Percentiles rank a stretch among this genome's conserved stretches.
Conservation (phyloP, 345 rosid species). For the Hypericum perforatum region DNA sequence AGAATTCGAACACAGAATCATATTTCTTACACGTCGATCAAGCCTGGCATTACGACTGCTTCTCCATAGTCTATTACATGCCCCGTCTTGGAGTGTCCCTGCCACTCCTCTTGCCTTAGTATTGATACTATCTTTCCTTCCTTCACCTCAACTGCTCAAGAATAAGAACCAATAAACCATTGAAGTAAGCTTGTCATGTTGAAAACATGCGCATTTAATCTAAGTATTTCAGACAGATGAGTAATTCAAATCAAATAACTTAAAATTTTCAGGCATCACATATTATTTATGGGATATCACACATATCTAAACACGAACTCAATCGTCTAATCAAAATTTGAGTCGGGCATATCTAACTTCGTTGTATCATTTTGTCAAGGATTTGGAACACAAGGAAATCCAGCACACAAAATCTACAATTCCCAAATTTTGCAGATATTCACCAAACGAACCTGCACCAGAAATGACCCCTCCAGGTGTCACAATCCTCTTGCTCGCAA, state of each 20-base stretch:
- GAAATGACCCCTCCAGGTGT: conserved; percentile 60
- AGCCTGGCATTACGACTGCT: conserved; percentile 92
- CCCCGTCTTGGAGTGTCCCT: conserved; percentile 26
- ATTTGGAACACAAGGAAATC: not conserved
- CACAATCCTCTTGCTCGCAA: conserved; percentile 60
- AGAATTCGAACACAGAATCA: conserved; percentile 1
- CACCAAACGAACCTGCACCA: conserved; percentile 52
- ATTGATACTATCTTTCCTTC: conserved; percentile 47
- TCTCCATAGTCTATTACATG: conserved; percentile 63
- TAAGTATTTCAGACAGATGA: too few species aligned
- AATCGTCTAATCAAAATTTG: too few species aligned
- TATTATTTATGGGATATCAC: too few species aligned
- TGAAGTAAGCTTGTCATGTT: too few species aligned
- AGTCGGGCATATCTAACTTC: too few species aligned
- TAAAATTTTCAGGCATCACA: too few species aligned
- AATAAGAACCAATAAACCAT: not conserved
- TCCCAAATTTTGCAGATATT: not conserved
- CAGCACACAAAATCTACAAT: not conserved
- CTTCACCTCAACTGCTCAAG: conserved; percentile 57
- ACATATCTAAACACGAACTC: too few species aligned
- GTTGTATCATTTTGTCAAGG: too few species aligned
- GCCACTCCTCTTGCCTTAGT: conserved; percentile 57
- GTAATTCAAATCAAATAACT: too few species aligned
- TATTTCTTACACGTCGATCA: conserved; percentile 72
- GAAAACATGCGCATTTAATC: too few species aligned